phyloP scores from a whole-genome alignment of 2,329 filamentous ascomycete species.

The Chaetomiaceae sp. region DNA sequence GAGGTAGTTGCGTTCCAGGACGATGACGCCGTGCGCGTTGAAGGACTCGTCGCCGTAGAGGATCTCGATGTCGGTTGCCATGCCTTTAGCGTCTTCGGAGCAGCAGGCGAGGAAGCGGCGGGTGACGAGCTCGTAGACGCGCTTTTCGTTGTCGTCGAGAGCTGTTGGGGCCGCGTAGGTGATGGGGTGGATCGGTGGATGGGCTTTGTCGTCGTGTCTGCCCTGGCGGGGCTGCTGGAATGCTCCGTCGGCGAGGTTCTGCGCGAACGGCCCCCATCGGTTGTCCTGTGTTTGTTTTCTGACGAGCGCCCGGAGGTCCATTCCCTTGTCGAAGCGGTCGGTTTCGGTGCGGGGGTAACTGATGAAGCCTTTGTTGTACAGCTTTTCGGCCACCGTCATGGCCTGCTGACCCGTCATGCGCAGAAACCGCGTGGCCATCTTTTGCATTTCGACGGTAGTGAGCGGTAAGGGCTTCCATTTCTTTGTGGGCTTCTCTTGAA shows the following conservation, averaged over 20 bases:
- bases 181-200: constrained; percentile 94
- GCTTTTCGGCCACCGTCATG: constrained; percentile 79
- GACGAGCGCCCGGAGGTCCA: constrained; percentile 75
- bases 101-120: constrained; percentile 93
- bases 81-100: constrained; percentile 85
- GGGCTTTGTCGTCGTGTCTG: constrained; percentile 89
- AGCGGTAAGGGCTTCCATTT: constrained; percentile 92
- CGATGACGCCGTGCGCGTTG: constrained; percentile 74
- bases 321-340: constrained; percentile 86
- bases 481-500: constrained; percentile 84
- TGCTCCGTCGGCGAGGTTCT: constrained; percentile 65
- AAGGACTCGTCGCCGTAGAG: constrained; percentile 80
- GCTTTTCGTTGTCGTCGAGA: constrained; percentile 61
- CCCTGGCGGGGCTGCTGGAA: constrained; percentile 81
- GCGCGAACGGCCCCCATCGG: constrained; percentile 77
- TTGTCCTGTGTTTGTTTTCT: constrained; percentile 76
- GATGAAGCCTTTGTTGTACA: constrained; percentile 94
- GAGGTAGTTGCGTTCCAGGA: constrained; percentile 85
- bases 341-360: constrained; percentile 98
- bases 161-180: constrained; percentile 70
- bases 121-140: constrained; percentile 87
- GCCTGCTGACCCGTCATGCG: constrained; percentile 87
- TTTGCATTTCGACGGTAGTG: constrained; percentile 94
- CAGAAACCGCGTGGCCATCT: constrained; percentile 84
- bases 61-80: constrained; percentile 80